phyloP scores from a whole-genome alignment of 345 rosid species.

The Brassica nigra region DNA sequence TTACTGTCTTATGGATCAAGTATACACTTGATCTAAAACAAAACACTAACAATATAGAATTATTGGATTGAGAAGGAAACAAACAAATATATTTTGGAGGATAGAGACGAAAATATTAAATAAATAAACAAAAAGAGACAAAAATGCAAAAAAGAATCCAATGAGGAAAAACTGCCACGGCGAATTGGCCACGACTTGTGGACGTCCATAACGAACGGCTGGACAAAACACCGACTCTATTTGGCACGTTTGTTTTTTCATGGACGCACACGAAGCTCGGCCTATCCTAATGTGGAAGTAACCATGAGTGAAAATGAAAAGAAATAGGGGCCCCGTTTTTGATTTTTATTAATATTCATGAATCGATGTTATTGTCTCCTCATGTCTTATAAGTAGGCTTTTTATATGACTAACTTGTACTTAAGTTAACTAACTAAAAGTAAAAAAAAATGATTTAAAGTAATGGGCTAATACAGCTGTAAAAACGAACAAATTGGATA shows the following conservation, averaged over 20 bases:
- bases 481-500: neutral
- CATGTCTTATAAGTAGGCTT: constrained; percentile 1
- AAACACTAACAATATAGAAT: too few species aligned
- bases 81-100: neutral
- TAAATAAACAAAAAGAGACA: neutral
- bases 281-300: neutral
- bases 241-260: constrained; percentile 24
- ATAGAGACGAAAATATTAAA: neutral
- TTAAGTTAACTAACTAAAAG: constrained; percentile 1
- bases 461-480: neutral
- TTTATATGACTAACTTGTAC: neutral
- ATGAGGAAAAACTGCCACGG: constrained; percentile 32
- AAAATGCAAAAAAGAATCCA: constrained; percentile 33
- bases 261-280: constrained; percentile 31
- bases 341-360: constrained; percentile 34
- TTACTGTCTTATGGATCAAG: neutral
- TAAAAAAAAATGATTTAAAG: neutral
- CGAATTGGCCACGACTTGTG: constrained; percentile 11
- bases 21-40: too few species aligned
- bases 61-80: neutral
- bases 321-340: neutral
- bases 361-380: constrained; percentile 39
- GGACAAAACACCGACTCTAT: neutral
- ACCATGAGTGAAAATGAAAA: neutral
- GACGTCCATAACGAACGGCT: constrained; percentile 32